Base-by-base conservation (phyloP, 2,329 filamentous ascomycete species). In the Talaromyces funiculosus region DNA sequence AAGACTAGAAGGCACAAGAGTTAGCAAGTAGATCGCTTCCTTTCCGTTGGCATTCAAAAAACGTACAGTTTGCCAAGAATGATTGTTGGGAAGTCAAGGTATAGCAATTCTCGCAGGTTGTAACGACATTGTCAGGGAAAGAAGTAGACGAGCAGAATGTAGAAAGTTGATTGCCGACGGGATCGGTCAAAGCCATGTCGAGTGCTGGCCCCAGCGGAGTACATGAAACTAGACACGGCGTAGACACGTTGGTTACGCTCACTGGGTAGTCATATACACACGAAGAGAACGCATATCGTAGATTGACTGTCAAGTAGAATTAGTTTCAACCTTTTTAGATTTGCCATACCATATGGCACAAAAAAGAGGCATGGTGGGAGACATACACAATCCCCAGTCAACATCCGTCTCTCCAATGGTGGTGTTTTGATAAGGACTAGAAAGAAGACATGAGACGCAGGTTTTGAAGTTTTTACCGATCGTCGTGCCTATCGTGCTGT, bases 311-410 rank as follows among this genome's bases (percentile, higher is more conserved):
- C 16, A 18, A 42, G 43, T 10, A 53, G 37, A 38, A 67, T 65
- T 56, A 65, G 63, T 55, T 57, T 54, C 6, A 26, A 26, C 38
- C 7, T 31, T 20, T 12, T 12, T 1, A 7, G 9, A 18, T 18
- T 47, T 24, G 43, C 16, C 7, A 49, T 6, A 31, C 4, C 8
- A 53, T 35, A 3, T 53, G 2, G 16, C 18, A 37, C 6, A 3
- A 24, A 16, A 24, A 1, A 16, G 7, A 24, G 14, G 16, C 16
- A 29, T 6, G 40, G n/a, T 26, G 31, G 9, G 18, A 29, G 37
- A 63, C 77, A 64, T 76, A 80, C 78, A 77, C 47, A 80, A 67
- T 38, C 72, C 77, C 77, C 75, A 80, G 64, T 74, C 67, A 9
- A 79, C 73, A 64, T 80, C 78, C 18, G 77, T 72, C 61, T 77